Evolutionary conservation across 805 yeast species (phyloP), one percentile per base, ranked within the genome.

Genomic region (Komagataella pseudopastoris): DNA sequence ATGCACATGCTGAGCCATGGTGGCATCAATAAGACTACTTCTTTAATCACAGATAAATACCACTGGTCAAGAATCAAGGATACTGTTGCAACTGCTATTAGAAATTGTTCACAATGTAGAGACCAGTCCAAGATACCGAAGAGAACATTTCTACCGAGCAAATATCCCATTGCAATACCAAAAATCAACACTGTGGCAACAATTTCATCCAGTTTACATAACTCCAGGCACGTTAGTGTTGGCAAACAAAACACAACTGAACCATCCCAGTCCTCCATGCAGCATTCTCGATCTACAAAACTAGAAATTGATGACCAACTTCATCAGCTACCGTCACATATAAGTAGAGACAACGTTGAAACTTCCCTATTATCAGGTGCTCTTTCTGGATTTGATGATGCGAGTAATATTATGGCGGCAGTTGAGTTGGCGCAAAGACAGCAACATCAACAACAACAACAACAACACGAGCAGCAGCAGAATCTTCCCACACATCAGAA

Each of bases 41-140:
- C 91, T 0, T 68, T 76, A 16, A 78, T 93, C 16, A 78, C 90
- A 1, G 93, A 85, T 55, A 77, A 78, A 57, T 91, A 85, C 58
- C 95, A 88, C 64, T 91, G 98, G 97, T 78, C 88, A 1, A 77
- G 95, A 50, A 85, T 91, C 56, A 90, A 93, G 65, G 88, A 80
- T 52, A 88, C 96, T 0, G 96, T 87, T 1, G 81, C 85, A 1
- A 78, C 80, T 30, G 91, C 88, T 1, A 81, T 90, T 51, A 73
- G 83, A 51, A 77, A 80, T 54, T 93, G 98, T 63, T 71, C 74
- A 1, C 83, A 80, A 50, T 91, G 98, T 64, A 71, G 83, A 44
- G 83, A 80, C 54, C 72, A 50, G 4, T 48, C 53, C 7, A 66
- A 23, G 49, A 52, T 16, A 50, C 49, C 47, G 48, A 43, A 39